Conservation (phyloP, 164 flowering plant genomes). For the Vitis rotundifolia region DNA sequence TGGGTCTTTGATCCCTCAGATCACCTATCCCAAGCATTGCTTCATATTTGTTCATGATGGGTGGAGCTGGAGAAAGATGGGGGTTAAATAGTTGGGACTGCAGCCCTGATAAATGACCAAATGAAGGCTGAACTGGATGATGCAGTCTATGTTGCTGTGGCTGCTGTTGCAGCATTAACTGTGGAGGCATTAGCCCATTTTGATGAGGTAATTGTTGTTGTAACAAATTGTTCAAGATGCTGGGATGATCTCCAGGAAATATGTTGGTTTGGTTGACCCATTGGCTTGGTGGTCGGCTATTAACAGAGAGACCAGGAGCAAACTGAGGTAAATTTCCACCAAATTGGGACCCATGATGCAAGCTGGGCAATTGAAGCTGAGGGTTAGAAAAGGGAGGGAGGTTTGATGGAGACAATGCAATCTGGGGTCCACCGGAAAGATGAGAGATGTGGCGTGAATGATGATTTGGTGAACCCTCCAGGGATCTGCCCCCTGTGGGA, state of each 20-base stretch:
- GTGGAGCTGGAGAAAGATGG: slow-evolving; percentile 49
- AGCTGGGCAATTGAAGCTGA: slow-evolving; percentile 34
- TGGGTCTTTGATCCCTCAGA: slow-evolving; percentile 37
- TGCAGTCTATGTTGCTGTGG: slow-evolving; percentile 50
- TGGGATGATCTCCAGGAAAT: slow-evolving; percentile 42
- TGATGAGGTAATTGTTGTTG: slow-evolving; percentile 55
- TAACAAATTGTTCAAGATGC: slow-evolving; percentile 36
- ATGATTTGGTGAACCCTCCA: slow-evolving; percentile 42
- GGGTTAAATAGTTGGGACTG: slow-evolving; percentile 45
- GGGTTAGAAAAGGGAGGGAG: slow-evolving; percentile 36
- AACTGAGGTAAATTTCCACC: slow-evolving; percentile 49
- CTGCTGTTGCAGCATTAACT: slow-evolving; percentile 33
- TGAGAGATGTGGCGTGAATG: slow-evolving; percentile 32
- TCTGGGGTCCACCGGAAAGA: slow-evolving; percentile 38
- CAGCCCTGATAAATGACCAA: slow-evolving; percentile 44
- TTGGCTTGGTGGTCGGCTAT: slow-evolving; percentile 41
- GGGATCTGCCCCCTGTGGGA: slow-evolving; percentile 48
- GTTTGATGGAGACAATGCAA: slow-evolving; percentile 32
- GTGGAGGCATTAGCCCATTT: slow-evolving; percentile 54
- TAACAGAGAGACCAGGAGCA: slow-evolving; percentile 29
- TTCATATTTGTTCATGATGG: slow-evolving; percentile 47
- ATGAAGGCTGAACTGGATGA: slow-evolving; percentile 43
- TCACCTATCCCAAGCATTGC: slow-evolving; percentile 36
- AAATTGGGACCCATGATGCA: slow-evolving; percentile 46
- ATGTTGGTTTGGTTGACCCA: slow-evolving; percentile 42